Conservation (phyloP, 2,329 filamentous ascomycete species). For the Herpotrichia juniperi region DNA sequence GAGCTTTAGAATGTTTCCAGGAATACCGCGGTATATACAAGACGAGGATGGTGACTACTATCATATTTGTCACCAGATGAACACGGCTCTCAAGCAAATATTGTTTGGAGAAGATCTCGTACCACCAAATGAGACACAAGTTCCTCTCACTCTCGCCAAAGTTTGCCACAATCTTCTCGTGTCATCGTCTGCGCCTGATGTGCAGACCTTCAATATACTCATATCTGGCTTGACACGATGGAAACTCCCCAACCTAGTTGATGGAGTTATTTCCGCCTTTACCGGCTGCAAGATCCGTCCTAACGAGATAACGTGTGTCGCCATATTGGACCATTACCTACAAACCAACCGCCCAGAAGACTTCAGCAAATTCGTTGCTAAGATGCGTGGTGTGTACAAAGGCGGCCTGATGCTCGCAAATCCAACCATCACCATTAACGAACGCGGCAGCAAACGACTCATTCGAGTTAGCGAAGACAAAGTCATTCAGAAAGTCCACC, state of each 20-base stretch:
- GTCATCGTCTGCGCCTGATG: slow-evolving; percentile 65
- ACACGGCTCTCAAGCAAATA: slow-evolving; percentile 32
- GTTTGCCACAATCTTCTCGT: slow-evolving; percentile 70
- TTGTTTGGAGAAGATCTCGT: slow-evolving; percentile 10
- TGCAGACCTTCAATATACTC: slow-evolving; percentile 74
- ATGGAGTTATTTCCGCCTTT: slow-evolving; percentile 37
- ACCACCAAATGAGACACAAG: slow-evolving; percentile 10
- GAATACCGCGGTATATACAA: slow-evolving; percentile 43
- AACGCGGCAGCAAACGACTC: slow-evolving; percentile 32
- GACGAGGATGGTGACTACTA: slow-evolving; percentile 46
- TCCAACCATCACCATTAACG: slow-evolving; percentile 45
- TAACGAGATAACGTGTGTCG: slow-evolving; percentile 52
- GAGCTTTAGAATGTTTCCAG: slow-evolving; percentile 13
- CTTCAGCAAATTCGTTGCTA: slow-evolving; percentile 48
- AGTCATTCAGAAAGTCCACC: slow-evolving; percentile 51
- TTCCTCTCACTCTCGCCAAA: slow-evolving; percentile 28
- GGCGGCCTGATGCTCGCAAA: slow-evolving; percentile 49
- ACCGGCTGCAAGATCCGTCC: slow-evolving; percentile 49
- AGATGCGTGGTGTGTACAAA: slow-evolving; percentile 47
- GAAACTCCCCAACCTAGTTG: slow-evolving; percentile 28
- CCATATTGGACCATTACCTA: slow-evolving; percentile 50
- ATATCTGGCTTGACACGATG: slow-evolving; percentile 64
- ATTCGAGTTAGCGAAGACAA: slow-evolving; percentile 28
- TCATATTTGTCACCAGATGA: slow-evolving; percentile 34
- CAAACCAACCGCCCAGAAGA: slow-evolving; percentile 29